Evolutionary conservation across 352 stramenopile species (phyloP).

Genomic region (Lagenidium giganteum): DNA sequence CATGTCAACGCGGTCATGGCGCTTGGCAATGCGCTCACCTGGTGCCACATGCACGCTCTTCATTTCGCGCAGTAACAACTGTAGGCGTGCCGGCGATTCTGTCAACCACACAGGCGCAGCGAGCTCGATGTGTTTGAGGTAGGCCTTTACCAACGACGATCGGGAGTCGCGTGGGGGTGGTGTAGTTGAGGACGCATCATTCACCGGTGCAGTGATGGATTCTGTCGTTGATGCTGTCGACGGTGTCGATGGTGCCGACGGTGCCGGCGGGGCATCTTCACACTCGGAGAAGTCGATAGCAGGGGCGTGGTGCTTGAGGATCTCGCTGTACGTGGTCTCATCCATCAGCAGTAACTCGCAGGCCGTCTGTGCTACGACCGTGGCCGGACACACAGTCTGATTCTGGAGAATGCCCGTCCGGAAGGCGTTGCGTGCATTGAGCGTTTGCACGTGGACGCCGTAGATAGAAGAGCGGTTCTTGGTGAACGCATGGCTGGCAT

Average conservation of each 20-base stretch:
- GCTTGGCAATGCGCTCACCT: conserved; percentile 25
- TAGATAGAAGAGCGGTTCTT: conserved; percentile 24
- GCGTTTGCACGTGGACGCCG: conserved; percentile 36
- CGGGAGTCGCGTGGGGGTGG: background rate
- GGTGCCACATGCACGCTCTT: conserved; percentile 14
- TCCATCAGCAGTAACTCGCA: conserved; percentile 40
- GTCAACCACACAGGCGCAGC: conserved; percentile 24
- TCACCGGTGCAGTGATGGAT: no score
- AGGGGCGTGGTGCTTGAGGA: conserved; percentile 22
- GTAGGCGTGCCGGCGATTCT: no score
- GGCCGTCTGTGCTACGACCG: conserved; percentile 35
- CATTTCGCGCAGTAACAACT: conserved; percentile 26
- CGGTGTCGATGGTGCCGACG: no score
- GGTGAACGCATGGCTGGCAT: conserved; percentile 1
- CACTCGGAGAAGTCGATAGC: conserved; percentile 24
- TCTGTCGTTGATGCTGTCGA: no score
- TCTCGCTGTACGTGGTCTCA: conserved; percentile 23
- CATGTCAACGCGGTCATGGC: conserved; percentile 23
- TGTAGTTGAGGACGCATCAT: background rate
- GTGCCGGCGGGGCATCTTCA: no score
- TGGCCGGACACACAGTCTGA: conserved; percentile 24
- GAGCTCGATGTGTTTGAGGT: conserved; percentile 25
- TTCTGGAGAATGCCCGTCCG: conserved; percentile 35
- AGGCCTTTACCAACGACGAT: no score
- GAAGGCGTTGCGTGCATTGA: conserved; percentile 28